Conservation (phyloP, 495 filamentous ascomycete genomes). For the Talaromyces wortmannii region DNA sequence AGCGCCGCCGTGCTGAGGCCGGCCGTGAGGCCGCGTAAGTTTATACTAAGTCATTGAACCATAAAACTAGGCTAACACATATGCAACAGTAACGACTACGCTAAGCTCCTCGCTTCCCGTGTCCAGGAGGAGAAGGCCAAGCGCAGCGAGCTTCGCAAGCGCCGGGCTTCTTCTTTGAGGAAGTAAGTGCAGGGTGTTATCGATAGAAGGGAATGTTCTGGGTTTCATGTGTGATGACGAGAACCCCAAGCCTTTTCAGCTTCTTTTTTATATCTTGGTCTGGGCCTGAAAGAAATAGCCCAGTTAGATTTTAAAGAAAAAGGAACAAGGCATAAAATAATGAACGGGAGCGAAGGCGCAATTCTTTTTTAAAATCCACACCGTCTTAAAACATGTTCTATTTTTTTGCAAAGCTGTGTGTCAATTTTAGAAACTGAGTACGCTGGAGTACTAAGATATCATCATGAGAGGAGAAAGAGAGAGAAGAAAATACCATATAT, state of each 20-base stretch:
- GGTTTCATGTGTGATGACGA: neutral
- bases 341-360: neutral
- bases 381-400: neutral
- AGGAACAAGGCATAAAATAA: neutral
- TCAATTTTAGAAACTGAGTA: neutral
- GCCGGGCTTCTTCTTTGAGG: slow-evolving; percentile 90
- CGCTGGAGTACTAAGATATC: neutral
- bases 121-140: slow-evolving; percentile 87
- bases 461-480: neutral
- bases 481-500: slow-evolving; percentile 7
- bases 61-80: slow-evolving; percentile 27
- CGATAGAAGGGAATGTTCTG: neutral
- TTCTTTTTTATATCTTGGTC: neutral
- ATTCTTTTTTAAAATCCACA: neutral
- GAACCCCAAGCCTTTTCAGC: neutral
- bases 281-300: neutral
- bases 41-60: neutral
- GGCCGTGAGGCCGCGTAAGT: slow-evolving; percentile 98
- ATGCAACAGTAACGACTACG: slow-evolving; percentile 68
- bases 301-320: neutral
- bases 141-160: slow-evolving; percentile 89
- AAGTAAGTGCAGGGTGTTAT: slow-evolving; percentile 52
- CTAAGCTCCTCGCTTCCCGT: slow-evolving; percentile 88
- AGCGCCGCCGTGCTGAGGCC: slow-evolving; percentile 91
- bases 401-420: neutral